Percentiles rank a stretch among this genome's conserved stretches.
Evolutionary conservation across 1,139 yeast species (phyloP).

Genomic region (Saccharomycopsis hybrid): DNA sequence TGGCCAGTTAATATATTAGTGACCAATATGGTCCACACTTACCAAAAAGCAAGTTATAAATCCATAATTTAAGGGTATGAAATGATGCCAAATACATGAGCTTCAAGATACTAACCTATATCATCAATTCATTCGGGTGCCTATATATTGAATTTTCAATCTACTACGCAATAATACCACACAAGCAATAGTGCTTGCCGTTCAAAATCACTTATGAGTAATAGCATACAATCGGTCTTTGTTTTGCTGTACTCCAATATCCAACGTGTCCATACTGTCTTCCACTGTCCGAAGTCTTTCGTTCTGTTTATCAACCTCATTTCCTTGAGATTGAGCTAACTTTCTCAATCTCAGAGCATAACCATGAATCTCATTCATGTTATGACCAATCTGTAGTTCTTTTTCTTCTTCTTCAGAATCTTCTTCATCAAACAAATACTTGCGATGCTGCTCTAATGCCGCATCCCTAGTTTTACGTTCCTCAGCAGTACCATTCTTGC

Average conservation of each 20-base stretch:
- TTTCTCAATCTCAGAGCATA: conserved; percentile 44
- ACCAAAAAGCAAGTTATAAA: no score
- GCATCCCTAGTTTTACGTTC: conserved; percentile 33
- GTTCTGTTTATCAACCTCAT: conserved; percentile 49
- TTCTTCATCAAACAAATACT: conserved; percentile 46
- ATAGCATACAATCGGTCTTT: conserved; percentile 32
- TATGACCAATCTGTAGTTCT: conserved; percentile 51
- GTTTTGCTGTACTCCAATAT: conserved; percentile 46
- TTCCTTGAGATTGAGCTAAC: conserved; percentile 45
- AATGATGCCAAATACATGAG: no score
- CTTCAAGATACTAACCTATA: no score
- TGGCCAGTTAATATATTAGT: no score
- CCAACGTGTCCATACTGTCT: conserved; percentile 46
- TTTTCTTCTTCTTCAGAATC: conserved; percentile 58
- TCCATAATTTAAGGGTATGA: no score
- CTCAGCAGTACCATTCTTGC: conserved; percentile 28
- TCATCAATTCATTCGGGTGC: no score
- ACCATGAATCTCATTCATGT: conserved; percentile 43
- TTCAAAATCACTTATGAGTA: conserved; percentile 20
- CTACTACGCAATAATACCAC: no score
- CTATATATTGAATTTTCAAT: no score
- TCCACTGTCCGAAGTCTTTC: conserved; percentile 46
- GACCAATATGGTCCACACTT: no score
- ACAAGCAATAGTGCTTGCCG: no score
- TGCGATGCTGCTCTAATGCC: conserved; percentile 34